phyloP scores from a whole-genome alignment of 169 alveolate species.

The Plasmodium inui region DNA sequence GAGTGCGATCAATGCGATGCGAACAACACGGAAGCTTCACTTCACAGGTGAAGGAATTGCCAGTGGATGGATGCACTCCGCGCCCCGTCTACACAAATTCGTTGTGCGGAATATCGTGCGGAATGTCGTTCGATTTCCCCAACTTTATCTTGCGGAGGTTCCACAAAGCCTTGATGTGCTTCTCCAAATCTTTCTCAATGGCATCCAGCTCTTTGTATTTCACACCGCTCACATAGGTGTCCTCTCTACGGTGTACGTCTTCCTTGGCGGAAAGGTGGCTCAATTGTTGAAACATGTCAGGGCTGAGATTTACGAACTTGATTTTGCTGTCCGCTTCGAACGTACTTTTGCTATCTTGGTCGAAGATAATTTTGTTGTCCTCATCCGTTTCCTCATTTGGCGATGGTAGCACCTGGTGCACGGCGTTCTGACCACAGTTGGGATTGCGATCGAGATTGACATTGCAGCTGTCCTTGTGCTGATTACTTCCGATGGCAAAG shows the following conservation, averaged over 20 bases:
- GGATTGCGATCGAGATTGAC: not conserved
- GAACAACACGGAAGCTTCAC: not conserved
- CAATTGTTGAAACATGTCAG: not conserved
- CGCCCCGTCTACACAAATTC: not conserved
- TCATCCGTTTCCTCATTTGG: not conserved
- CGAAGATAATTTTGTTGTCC: not conserved
- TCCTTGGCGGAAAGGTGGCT: conserved; percentile 3
- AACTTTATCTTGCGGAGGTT: conserved; percentile 47
- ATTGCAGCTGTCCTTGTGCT: not conserved
- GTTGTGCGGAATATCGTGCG: conserved; percentile 5
- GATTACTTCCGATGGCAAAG: not conserved
- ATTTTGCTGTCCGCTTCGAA: not conserved
- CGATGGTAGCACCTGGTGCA: not conserved
- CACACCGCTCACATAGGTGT: conserved; percentile 47
- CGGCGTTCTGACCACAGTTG: not conserved
- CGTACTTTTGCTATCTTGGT: not conserved
- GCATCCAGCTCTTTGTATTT: conserved; percentile 68
- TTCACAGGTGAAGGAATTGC: not conserved
- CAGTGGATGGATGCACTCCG: not conserved
- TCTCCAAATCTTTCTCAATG: conserved; percentile 69
- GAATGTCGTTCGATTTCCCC: conserved; percentile 7
- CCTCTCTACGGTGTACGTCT: conserved; percentile 14
- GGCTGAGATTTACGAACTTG: not conserved
- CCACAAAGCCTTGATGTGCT: conserved; percentile 72
- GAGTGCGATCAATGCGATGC: not conserved